Evolutionary conservation across 768 basidiomycete species (phyloP), one percentile per base, ranked within the genome.

Genomic region (Trametes cingulata): DNA sequence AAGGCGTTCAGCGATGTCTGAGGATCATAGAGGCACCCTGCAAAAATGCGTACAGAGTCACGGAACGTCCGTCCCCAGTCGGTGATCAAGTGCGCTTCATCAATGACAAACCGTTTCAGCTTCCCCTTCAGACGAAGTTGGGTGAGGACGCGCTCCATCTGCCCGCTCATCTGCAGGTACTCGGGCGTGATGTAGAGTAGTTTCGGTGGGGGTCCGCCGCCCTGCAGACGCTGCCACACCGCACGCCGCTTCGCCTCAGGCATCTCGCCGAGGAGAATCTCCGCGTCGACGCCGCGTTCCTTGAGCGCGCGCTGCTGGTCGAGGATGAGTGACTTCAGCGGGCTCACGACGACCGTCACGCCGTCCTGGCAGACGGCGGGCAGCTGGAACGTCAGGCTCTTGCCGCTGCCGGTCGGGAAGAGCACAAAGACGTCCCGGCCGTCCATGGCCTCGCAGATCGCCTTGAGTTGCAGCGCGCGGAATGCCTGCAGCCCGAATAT

Each of bases 1-100:
- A 25, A 42, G 9, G 39, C 37, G 39, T 41, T 29, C 46, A 42
- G 42, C 24, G 20, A 15, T 5, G 33, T 35, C 7, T 20, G 19
- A 36, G 33, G 36, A 56, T n/a, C 22, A 25, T 24, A 4, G 40
- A 19, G 40, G 2, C 39, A 49, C 24, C 35, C 54, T 27, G 35
- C 15, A 27, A 22, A 4, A 71, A 4, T 4, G 10, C 87, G 65
- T 74, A 91, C 90, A 24, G 90, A 84, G n/a, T 84, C 83, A 50
- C 96, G 85, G 68, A 97, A 95, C 70, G 95, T 89, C 68, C 95
- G 86, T 6, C 96, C 97, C 97, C 97, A 98, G 20, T 87, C 86
- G 14, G 86, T 88, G 42, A 98, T 91, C 71, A 93, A 94, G 72
- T 99, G 97, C 2, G 95, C 96, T 71, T 99, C 97, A 70, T 99